phyloP scores from a whole-genome alignment of 108 stramenopile species.

The Discostella stelligeroides region DNA sequence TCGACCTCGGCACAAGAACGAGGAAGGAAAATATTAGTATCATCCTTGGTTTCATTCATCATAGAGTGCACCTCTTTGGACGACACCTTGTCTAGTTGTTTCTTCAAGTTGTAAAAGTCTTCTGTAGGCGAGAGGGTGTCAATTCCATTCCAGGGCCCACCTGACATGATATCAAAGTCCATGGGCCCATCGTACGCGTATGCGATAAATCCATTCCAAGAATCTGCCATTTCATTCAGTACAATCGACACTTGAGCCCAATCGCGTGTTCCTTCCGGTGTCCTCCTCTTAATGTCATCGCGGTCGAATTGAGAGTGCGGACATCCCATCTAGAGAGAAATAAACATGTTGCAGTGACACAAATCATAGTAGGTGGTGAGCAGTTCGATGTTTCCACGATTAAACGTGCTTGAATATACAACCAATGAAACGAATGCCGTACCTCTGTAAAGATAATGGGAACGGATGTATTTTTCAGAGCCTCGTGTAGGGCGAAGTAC shows the following conservation, averaged over 20 bases:
- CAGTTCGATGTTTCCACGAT: too few relatives aligned
- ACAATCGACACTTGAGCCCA: conserved; percentile 59
- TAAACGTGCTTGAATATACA: too few relatives aligned
- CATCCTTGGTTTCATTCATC: neutral
- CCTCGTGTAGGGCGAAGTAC: conserved; percentile 51
- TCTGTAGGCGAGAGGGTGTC: conserved; percentile 27
- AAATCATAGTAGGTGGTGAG: too few relatives aligned
- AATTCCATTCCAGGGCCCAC: conserved; percentile 55
- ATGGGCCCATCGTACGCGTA: conserved; percentile 65
- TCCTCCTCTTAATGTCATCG: conserved; percentile 45
- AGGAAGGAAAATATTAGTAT: neutral
- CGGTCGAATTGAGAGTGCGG: conserved; percentile 56
- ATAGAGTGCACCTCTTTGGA: too few relatives aligned
- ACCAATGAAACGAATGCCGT: neutral
- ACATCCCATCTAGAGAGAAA: conserved; percentile 63
- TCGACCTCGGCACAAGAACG: conserved; percentile 19
- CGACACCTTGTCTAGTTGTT: conserved; percentile 18
- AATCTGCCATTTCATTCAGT: conserved; percentile 49
- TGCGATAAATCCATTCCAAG: conserved; percentile 62
- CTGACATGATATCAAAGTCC: conserved; percentile 57
- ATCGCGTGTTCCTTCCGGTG: conserved; percentile 42
- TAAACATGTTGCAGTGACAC: too few relatives aligned
- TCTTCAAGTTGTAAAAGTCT: conserved; percentile 54
- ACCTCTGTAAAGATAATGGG: conserved; percentile 66
- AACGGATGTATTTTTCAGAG: conserved; percentile 30